A percentile compares a stretch with the other conserved stretches of the same genome.
phyloP scores from a whole-genome alignment of 2,329 filamentous ascomycete genomes.

The Aphanoascus verrucosus region DNA sequence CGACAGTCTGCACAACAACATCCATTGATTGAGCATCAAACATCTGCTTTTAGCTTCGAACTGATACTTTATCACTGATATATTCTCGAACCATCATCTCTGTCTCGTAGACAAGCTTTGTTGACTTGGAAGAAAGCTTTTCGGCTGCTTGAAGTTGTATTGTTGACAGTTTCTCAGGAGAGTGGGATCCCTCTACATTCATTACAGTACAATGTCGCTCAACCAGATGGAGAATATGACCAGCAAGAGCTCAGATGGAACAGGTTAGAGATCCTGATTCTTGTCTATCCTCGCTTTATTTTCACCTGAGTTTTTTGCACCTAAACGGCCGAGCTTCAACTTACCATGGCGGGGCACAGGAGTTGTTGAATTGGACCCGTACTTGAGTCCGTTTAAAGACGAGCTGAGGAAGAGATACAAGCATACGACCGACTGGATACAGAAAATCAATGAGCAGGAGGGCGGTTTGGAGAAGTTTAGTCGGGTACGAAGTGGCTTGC shows the following conservation, averaged over 20 bases:
- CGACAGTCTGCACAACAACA: neutral
- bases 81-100: neutral
- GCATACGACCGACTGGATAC: conserved; percentile 78
- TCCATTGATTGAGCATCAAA: neutral
- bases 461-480: conserved; percentile 89
- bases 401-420: conserved; percentile 64
- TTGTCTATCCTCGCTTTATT: neutral
- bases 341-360: conserved; percentile 36
- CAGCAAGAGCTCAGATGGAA: conserved; percentile 20
- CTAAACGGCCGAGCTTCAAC: neutral
- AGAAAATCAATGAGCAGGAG: conserved; percentile 68
- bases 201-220: neutral
- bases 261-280: conserved; percentile 20
- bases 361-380: conserved; percentile 78
- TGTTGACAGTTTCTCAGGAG: neutral
- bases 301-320: neutral
- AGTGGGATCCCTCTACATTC: neutral
- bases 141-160: neutral
- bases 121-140: neutral
- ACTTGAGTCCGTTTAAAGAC: conserved; percentile 74
- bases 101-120: neutral
- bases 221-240: neutral
- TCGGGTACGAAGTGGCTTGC: conserved; percentile 43
- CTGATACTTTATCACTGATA: neutral
- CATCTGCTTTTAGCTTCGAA: neutral